Evolutionary conservation across 2,329 filamentous ascomycete species (phyloP), one percentile per base, ranked within the genome.

Genomic region (Sporothrix sp.): DNA sequence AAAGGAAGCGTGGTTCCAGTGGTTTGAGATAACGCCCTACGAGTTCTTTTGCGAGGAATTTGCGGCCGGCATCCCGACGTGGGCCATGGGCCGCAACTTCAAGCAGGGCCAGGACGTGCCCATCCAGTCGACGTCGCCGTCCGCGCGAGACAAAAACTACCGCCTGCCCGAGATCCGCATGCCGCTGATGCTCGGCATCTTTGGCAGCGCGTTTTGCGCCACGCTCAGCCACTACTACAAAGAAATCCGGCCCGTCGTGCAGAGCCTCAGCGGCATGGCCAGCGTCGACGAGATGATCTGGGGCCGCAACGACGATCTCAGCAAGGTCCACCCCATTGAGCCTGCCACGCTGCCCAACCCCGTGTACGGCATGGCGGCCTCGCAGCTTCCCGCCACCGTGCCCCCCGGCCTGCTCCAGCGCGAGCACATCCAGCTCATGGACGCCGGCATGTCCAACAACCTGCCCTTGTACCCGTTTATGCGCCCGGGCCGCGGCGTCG

Each of bases 391-490:
- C 1, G 67, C 78, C 1, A 86, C 87, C 0, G 85, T 84, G n/a
- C 89, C 93, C 0, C 78, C 83, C 28, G 88, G 80, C 52, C 79
- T 95, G 35, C 82, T 86, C 59, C 72, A 79, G 16, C 75, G 74
- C 13, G 74, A 82, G 39, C 84, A 95, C 63, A 74, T 91, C 16
- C 83, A 87, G 57, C 75, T 91, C 14, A 97, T 96, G 90, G 93
- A 98, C 65, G 90, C 93, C 2, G 93, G 93, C 46, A 98, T 98
- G 93, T 94, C 87, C 57, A 97, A 98, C 64, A 98, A 98, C 62
- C 73, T 98, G 8, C 93, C 93, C 2, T 90, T 97, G 37, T 98
- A 98, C 63, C 93, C 93, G 0, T 76, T 97, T 3, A 80, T 98
- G 16, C 82, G 93, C 10, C 88, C 88, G 0, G 91, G 90, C 2